These are phyloP conservation scores for Cunninghamia lanceolata DNA, from an alignment of 75 land plant species.

Conservation along the genomic window DNA sequence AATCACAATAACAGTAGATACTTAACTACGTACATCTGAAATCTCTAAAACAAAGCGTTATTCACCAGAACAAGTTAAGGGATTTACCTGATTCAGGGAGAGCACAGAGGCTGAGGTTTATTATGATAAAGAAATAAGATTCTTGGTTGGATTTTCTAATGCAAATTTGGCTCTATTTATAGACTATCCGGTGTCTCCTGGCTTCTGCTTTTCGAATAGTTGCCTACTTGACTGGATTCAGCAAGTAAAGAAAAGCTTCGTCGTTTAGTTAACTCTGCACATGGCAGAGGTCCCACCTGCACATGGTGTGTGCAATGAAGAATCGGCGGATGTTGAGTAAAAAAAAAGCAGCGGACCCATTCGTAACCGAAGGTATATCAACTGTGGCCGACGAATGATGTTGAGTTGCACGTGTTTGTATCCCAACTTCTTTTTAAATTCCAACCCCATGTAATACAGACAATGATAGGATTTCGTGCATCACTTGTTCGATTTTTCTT, in stretches of 20 bases:
- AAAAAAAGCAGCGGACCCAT: background rate
- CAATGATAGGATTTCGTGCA: background rate
- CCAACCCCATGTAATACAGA: background rate
- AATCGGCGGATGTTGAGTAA: background rate
- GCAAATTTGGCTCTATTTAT: background rate
- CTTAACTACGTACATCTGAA: too few relatives aligned
- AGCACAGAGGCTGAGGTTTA: background rate
- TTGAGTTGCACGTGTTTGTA: background rate
- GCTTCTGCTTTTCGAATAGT: background rate
- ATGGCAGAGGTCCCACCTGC: background rate
- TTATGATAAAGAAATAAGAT: too few relatives aligned
- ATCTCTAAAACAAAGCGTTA: too few relatives aligned
- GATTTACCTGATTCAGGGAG: background rate
- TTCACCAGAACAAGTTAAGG: too few relatives aligned
- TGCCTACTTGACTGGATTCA: too few relatives aligned
- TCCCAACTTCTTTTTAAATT: too few relatives aligned
- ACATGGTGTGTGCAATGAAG: background rate
- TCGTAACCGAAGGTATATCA: too few relatives aligned
- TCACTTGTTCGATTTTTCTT: background rate
- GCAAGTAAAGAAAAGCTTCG: background rate
- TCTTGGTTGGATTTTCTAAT: background rate
- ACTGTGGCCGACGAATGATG: background rate
- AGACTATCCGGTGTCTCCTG: background rate
- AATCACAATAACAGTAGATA: too few relatives aligned
- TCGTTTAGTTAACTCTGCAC: background rate